phyloP scores from a whole-genome alignment of 805 yeast genomes.

The Saccharomycopsis sp. region DNA sequence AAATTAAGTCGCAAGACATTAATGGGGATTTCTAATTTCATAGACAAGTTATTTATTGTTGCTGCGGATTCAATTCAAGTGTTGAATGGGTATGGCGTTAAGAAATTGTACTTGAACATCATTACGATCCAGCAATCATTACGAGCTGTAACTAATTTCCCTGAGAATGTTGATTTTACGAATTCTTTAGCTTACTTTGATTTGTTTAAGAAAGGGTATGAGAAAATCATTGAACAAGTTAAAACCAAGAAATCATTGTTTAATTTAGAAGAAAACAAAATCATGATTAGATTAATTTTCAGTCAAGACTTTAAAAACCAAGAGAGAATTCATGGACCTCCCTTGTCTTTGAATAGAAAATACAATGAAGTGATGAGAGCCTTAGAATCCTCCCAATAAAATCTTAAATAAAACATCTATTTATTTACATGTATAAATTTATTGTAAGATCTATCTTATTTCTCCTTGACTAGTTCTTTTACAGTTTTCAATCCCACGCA shows the following conservation, averaged over 20 bases:
- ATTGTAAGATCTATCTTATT: background rate
- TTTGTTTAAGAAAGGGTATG: slow-evolving; percentile 43
- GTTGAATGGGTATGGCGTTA: slow-evolving; percentile 53
- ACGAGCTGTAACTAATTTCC: slow-evolving; percentile 46
- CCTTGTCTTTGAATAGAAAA: background rate
- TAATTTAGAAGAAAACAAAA: slow-evolving; percentile 39
- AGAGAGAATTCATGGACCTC: background rate
- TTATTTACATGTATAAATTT: too few species aligned
- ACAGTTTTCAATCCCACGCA: slow-evolving; percentile 27
- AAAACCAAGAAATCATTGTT: slow-evolving; percentile 31
- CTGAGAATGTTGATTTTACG: slow-evolving; percentile 47
- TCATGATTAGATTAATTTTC: slow-evolving; percentile 46
- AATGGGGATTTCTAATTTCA: slow-evolving; percentile 43
- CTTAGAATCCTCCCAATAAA: background rate
- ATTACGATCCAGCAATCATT: slow-evolving; percentile 64
- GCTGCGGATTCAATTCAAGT: slow-evolving; percentile 45
- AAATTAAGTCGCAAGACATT: slow-evolving; percentile 30
- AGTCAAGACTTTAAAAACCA: slow-evolving; percentile 29
- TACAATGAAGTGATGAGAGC: background rate
- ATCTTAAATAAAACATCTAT: background rate
- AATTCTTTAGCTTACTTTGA: slow-evolving; percentile 51
- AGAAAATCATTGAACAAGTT: slow-evolving; percentile 36
- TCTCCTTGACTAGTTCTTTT: slow-evolving; percentile 20
- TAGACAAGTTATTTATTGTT: slow-evolving; percentile 44
- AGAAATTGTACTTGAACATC: slow-evolving; percentile 52